A percentile compares a stretch with the other conserved stretches of the same genome.
These are phyloP conservation scores for Mycena vulgaris DNA, from an alignment of 768 basidiomycete genomes.

Conservation along the genomic window DNA sequence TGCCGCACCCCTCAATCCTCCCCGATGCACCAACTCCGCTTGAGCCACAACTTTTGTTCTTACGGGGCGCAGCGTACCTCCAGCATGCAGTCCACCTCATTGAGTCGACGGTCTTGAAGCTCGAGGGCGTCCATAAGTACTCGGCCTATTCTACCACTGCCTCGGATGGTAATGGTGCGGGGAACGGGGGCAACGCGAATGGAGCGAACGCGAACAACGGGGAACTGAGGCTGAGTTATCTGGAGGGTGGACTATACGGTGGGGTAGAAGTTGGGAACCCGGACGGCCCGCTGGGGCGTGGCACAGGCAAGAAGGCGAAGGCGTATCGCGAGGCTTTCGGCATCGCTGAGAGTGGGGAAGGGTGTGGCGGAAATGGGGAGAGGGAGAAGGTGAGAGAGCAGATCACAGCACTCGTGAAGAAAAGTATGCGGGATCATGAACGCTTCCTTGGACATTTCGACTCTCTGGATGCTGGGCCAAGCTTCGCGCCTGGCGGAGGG, in stretches of 20 bases:
- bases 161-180: slow-evolving; percentile 23
- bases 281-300: slow-evolving; percentile 80
- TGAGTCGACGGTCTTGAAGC: slow-evolving; percentile 77
- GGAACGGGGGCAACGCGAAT: slow-evolving; percentile 23
- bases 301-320: slow-evolving; percentile 68
- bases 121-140: slow-evolving; percentile 78
- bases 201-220: slow-evolving; percentile 67
- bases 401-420: slow-evolving; percentile 72
- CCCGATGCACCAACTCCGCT: slow-evolving; percentile 90
- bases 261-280: slow-evolving; percentile 89
- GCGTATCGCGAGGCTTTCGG: slow-evolving; percentile 77
- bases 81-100: slow-evolving; percentile 85
- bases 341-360: slow-evolving; percentile 30
- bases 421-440: slow-evolving; percentile 88
- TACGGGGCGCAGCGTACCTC: slow-evolving; percentile 87
- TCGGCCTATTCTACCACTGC: slow-evolving; percentile 50
- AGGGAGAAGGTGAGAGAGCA: slow-evolving; percentile 72
- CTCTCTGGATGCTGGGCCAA: slow-evolving; percentile 67
- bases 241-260: slow-evolving; percentile 85
- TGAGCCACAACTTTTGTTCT: slow-evolving; percentile 87
- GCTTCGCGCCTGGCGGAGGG: slow-evolving; percentile 51
- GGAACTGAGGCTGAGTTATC: slow-evolving; percentile 83
- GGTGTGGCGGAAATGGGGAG: slow-evolving; percentile 12
- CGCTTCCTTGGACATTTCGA: slow-evolving; percentile 89
- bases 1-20: slow-evolving; percentile 80